These are phyloP conservation scores for Candida dubliniensis DNA, from an alignment of 1,139 yeast species.

Conservation along the genomic window DNA sequence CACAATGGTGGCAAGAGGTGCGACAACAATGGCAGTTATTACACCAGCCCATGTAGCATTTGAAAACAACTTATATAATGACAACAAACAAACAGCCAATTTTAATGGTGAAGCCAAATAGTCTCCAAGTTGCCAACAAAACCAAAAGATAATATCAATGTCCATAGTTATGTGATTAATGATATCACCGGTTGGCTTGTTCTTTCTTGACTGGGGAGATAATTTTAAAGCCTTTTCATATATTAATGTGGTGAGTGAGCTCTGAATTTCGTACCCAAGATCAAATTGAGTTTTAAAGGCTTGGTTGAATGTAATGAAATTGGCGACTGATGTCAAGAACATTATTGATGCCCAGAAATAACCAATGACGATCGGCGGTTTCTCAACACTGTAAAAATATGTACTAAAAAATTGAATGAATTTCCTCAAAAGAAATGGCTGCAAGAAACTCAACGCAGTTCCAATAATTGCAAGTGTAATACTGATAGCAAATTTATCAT, in stretches of 20 bases:
- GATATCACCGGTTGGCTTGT: constrained; percentile 43
- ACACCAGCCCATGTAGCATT: constrained; percentile 39
- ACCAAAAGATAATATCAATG: constrained; percentile 27
- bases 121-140: constrained; percentile 23
- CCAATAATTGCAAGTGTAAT: constrained; percentile 22
- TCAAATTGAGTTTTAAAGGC: constrained; percentile 20
- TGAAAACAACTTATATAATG: constrained; percentile 33
- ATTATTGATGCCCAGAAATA: constrained; percentile 29
- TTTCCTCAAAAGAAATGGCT: constrained; percentile 33
- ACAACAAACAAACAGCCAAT: constrained; percentile 26
- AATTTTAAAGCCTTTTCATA: constrained; percentile 37
- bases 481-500: constrained; percentile 9
- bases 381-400: constrained; percentile 16
- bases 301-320: constrained; percentile 29
- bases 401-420: constrained; percentile 30
- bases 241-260: constrained; percentile 30
- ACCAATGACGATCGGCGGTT: constrained; percentile 29
- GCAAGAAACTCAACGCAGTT: constrained; percentile 22
- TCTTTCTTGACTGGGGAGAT: constrained; percentile 38
- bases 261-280: constrained; percentile 19
- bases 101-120: constrained; percentile 57
- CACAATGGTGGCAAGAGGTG: constrained; percentile 35
- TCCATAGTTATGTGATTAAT: constrained; percentile 42
- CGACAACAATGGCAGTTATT: constrained; percentile 30
- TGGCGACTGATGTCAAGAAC: constrained; percentile 25